Evolutionary conservation across 345 rosid genomes (phyloP).

Genomic region (Abelmoschus esculentus): DNA sequence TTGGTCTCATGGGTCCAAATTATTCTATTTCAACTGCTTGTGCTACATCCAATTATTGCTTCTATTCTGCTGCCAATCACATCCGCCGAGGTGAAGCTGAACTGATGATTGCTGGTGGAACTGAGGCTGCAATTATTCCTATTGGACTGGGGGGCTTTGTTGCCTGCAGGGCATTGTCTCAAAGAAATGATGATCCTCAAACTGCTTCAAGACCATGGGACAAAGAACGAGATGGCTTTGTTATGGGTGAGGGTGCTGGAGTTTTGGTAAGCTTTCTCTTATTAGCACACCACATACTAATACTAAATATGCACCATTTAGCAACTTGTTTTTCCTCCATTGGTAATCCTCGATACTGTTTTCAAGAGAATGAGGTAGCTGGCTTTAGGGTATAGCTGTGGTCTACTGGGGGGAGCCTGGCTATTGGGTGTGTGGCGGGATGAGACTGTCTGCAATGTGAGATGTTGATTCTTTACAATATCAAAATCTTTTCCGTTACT

Average conservation of each 20-base stretch:
- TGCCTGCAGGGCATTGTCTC: slow-evolving; percentile 98
- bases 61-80: slow-evolving; percentile 97
- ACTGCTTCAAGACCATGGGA: slow-evolving; percentile 99
- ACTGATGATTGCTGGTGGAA: slow-evolving; percentile 98
- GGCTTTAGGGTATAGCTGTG: neutral
- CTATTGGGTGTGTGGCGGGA: neutral
- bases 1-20: slow-evolving; percentile 99
- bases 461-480: neutral
- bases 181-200: slow-evolving; percentile 95
- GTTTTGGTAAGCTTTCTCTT: slow-evolving; percentile 58
- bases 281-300: neutral
- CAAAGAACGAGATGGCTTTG: slow-evolving; percentile 89
- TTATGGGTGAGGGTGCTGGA: slow-evolving; percentile 99
- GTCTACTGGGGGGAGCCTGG: neutral
- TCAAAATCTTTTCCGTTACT: neutral
- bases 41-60: slow-evolving; percentile 96
- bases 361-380: neutral
- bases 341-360: neutral
- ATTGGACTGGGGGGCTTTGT: slow-evolving; percentile 98
- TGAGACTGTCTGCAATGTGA: neutral
- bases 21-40: slow-evolving; percentile 98
- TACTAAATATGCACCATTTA: neutral
- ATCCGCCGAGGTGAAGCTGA: slow-evolving; percentile 99
- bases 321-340: neutral
- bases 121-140: slow-evolving; percentile 97